Evolutionary conservation across 1,139 yeast species (phyloP), one percentile per base, ranked within the genome.

Genomic region (Yamadazyma sp.): DNA sequence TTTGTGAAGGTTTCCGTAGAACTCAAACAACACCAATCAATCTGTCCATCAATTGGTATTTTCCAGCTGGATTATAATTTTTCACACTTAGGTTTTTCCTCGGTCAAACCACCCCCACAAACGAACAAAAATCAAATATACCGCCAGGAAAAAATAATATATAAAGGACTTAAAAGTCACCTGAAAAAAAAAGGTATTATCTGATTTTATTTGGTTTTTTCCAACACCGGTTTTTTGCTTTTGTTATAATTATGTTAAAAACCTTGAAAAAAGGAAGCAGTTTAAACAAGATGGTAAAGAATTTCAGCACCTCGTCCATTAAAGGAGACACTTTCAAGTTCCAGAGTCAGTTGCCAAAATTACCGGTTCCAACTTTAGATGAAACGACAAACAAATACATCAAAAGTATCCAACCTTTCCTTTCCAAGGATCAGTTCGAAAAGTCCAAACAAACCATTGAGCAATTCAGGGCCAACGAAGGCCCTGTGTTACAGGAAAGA

Each of bases 301-400:
- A 60, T 48, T 59, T 72, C 46, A 53, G 67, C 36, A 56, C 69
- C 20, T 51, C 66, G n/a, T 53, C 62, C 46, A 49, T 61, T 34
- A 79, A 79, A 55, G 95, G 95, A 35, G 80, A 78, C 46, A 80
- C 91, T 51, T 87, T 69, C 66, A 77, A 83, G 50, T 79, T 70
- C 66, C 97, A 91, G 62, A 73, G 75, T 33, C 72, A 81, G 33
- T 75, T 92, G 43, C 97, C 98, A 10, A 73, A 79, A 42, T 75
- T 92, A 49, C 98, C 98, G 1, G 95, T 92, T 10, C 98, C 98
- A 2, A 65, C 83, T 3, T 73, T 92, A 43, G 75, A 79, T 42
- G 81, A 82, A 43, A 87, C 97, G 11, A 77, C 87, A 26, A 62
- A 71, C 17, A 78, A 79, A 48, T 92, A 88, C 61, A 71, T 91